These are phyloP conservation scores for Rhodotorula glutinis DNA, from an alignment of 1,284 basidiomycete genomes.

Conservation along the genomic window DNA sequence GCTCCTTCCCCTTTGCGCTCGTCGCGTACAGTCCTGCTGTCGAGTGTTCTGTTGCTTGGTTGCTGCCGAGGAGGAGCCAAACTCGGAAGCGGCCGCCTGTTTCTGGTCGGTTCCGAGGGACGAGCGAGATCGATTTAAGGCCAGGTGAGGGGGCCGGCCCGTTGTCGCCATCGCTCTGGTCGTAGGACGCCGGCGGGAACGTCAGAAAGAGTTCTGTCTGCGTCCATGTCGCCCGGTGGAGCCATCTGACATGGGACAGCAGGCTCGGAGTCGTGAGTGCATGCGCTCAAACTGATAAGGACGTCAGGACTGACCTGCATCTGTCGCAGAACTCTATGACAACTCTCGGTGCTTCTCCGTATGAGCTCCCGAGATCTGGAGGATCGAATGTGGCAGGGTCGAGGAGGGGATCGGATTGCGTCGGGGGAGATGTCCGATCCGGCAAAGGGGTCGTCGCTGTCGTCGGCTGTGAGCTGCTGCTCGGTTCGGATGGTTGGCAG, in stretches of 20 bases:
- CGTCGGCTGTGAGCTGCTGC: not conserved
- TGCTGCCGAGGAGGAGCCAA: constrained; percentile 59
- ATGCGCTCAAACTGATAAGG: not conserved
- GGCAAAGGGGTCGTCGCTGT: not conserved
- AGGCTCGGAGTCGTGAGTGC: not conserved
- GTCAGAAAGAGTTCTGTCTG: constrained; percentile 85
- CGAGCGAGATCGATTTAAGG: constrained; percentile 63
- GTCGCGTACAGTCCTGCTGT: constrained; percentile 42
- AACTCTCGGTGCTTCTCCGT: constrained; percentile 42
- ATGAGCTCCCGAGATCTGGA: constrained; percentile 10
- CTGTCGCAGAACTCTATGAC: constrained; percentile 83
- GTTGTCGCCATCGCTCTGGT: not conserved
- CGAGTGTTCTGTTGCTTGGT: constrained; percentile 40
- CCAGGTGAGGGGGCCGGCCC: constrained; percentile 50
- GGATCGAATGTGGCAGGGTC: constrained; percentile 26
- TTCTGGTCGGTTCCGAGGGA: constrained; percentile 73
- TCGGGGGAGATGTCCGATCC: not conserved
- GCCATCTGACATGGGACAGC: constrained; percentile 50
- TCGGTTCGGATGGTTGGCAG: constrained; percentile 14
- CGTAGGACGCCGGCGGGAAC: constrained; percentile 59
- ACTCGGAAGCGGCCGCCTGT: constrained; percentile 82
- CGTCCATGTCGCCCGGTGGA: constrained; percentile 80
- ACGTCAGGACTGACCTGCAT: constrained; percentile 53
- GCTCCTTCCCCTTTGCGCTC: constrained; percentile 38
- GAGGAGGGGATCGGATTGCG: constrained; percentile 7